Conservation (phyloP, 345 rosid species). For the Gynandropsis gynandra region DNA sequence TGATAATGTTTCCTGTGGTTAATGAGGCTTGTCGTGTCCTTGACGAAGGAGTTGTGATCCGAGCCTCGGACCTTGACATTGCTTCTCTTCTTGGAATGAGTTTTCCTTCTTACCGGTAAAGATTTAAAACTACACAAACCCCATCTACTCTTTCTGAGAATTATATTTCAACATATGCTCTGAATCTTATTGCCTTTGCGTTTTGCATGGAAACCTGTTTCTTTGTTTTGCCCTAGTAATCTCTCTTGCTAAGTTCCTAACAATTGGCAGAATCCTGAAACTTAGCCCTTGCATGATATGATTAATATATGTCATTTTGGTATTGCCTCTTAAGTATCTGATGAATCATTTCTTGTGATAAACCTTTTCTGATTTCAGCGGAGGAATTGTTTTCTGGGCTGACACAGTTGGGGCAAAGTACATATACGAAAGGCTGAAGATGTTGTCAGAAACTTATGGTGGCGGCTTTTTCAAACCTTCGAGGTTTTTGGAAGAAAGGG, state of each 20-base stretch:
- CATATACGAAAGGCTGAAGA: slow-evolving; percentile 56
- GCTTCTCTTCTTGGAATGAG: slow-evolving; percentile 97
- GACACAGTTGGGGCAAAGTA: slow-evolving; percentile 60
- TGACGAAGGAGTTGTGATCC: slow-evolving; percentile 76
- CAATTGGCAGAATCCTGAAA: neutral
- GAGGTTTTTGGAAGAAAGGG: slow-evolving; percentile 80
- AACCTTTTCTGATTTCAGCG: slow-evolving; percentile 38
- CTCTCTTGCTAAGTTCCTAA: neutral
- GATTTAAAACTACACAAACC: slow-evolving; percentile 10
- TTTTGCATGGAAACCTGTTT: neutral
- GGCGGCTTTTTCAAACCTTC: slow-evolving; percentile 61
- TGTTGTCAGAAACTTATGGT: slow-evolving; percentile 63
- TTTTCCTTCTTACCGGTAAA: slow-evolving; percentile 91
- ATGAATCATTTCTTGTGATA: slow-evolving; percentile 9
- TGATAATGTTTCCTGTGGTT: slow-evolving; percentile 85
- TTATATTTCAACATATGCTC: neutral
- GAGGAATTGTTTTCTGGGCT: slow-evolving; percentile 92
- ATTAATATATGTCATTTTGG: neutral
- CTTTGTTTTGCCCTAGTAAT: neutral
- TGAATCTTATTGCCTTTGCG: neutral
- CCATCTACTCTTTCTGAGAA: neutral
- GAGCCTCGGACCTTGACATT: slow-evolving; percentile 83
- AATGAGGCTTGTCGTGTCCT: slow-evolving; percentile 88
- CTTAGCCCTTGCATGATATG: no score
- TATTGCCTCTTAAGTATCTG: neutral